phyloP scores from a whole-genome alignment of 768 basidiomycete species.

The Phylloporus sp. region DNA sequence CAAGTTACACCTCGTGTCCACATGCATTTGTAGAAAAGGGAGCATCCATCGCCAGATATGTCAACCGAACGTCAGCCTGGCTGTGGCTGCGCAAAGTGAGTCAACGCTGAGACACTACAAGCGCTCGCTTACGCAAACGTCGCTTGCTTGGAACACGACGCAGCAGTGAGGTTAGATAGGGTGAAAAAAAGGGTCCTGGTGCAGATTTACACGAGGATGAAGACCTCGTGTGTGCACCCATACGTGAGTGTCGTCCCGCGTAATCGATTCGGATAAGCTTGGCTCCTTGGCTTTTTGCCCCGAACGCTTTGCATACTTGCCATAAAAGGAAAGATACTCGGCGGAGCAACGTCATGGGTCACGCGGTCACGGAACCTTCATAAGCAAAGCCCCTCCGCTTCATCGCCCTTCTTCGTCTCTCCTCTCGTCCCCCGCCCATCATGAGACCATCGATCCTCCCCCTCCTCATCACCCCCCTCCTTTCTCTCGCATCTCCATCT shows the following conservation, averaged over 20 bases:
- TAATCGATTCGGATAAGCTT: too few species aligned
- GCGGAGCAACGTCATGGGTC: conserved; percentile 6
- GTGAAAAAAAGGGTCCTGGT: too few species aligned
- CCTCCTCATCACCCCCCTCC: conserved; percentile 5
- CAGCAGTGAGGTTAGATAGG: too few species aligned
- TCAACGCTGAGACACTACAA: not conserved
- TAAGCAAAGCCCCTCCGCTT: conserved; percentile 7
- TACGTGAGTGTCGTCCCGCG: too few species aligned
- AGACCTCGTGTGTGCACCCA: too few species aligned
- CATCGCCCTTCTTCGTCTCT: not conserved
- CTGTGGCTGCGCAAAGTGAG: conserved; percentile 41
- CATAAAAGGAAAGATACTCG: not conserved
- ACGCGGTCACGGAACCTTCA: not conserved
- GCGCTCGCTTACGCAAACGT: conserved; percentile 56
- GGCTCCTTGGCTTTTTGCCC: too few species aligned
- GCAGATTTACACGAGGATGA: too few species aligned
- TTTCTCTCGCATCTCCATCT: conserved; percentile 10
- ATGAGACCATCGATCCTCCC: conserved; percentile 7
- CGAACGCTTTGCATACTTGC: conserved; percentile 48
- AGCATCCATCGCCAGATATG: conserved; percentile 71
- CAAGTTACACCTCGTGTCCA: conserved; percentile 53
- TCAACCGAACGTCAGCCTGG: too few species aligned
- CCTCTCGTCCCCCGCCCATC: not conserved
- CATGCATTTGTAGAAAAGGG: conserved; percentile 55
- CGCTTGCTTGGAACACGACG: conserved; percentile 71